Percentiles rank a stretch among this genome's conserved stretches.
phyloP scores from a whole-genome alignment of 805 yeast genomes.

The Metschnikowia cubensis region DNA sequence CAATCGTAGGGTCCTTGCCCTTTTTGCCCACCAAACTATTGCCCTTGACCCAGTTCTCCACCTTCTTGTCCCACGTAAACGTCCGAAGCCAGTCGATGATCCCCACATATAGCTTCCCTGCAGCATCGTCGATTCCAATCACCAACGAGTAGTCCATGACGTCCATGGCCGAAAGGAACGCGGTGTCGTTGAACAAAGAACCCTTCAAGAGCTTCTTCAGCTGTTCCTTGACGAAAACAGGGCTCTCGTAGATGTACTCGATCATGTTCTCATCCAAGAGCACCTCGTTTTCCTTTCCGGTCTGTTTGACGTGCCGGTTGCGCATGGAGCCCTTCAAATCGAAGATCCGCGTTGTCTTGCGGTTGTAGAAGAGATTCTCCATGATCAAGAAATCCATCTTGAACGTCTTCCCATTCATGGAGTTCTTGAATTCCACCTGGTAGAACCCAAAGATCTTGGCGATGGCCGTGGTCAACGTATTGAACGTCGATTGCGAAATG shows the following conservation, averaged over 20 bases:
- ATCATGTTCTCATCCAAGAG: slow-evolving; percentile 96
- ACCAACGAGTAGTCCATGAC: slow-evolving; percentile 98
- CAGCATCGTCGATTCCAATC: slow-evolving; percentile 75
- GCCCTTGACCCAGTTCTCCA: slow-evolving; percentile 98
- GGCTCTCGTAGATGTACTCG: slow-evolving; percentile 94
- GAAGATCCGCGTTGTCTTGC: slow-evolving; percentile 78
- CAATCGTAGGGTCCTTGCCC: slow-evolving; percentile 92
- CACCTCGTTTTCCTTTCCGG: slow-evolving; percentile 94
- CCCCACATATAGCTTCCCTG: slow-evolving; percentile 78
- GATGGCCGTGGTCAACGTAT: slow-evolving; percentile 88
- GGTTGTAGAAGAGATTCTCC: slow-evolving; percentile 90
- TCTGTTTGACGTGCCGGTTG: slow-evolving; percentile 92
- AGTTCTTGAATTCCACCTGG: slow-evolving; percentile 83
- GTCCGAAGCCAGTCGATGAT: slow-evolving; percentile 92
- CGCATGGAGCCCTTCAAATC: slow-evolving; percentile 98
- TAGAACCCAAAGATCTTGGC: slow-evolving; percentile 95
- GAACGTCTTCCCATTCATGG: slow-evolving; percentile 68
- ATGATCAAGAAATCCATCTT: slow-evolving; percentile 89
- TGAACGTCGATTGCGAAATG: slow-evolving; percentile 91
- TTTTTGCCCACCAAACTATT: slow-evolving; percentile 79
- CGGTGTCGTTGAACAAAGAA: slow-evolving; percentile 90
- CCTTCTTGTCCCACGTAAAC: slow-evolving; percentile 97
- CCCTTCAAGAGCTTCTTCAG: slow-evolving; percentile 83
- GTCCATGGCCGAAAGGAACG: slow-evolving; percentile 92
- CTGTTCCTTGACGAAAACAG: slow-evolving; percentile 88